Conservation (phyloP, 345 rosid genomes). For the Eucalyptus albens region DNA sequence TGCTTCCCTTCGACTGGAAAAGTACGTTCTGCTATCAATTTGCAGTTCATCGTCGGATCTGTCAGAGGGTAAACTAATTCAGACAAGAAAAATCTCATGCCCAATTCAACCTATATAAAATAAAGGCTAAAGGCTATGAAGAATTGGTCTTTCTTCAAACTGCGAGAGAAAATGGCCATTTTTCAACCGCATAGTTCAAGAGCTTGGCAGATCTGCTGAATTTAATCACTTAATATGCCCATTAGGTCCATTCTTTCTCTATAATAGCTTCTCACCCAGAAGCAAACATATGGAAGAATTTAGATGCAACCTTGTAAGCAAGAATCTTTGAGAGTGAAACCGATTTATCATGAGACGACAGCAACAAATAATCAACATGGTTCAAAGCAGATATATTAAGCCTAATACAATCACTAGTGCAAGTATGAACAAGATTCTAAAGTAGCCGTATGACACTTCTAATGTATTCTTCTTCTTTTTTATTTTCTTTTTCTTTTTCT, state of each 20-base stretch:
- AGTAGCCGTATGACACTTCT: background rate
- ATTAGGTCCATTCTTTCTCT: background rate
- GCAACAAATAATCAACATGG: background rate
- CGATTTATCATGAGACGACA: background rate
- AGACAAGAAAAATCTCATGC: background rate
- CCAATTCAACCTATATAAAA: background rate
- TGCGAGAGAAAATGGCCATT: background rate
- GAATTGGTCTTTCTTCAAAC: background rate
- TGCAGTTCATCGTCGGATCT: conserved; percentile 39
- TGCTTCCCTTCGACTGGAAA: conserved; percentile 13
- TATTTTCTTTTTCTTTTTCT: background rate
- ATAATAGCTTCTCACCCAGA: background rate
- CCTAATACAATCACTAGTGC: background rate
- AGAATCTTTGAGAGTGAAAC: background rate
- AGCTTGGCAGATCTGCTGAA: background rate
- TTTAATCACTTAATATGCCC: background rate
- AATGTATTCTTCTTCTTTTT: background rate
- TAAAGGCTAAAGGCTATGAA: background rate
- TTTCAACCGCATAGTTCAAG: background rate
- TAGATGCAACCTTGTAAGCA: background rate
- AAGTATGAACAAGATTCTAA: background rate
- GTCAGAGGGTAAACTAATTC: background rate
- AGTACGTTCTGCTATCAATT: conserved; percentile 18
- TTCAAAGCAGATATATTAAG: background rate
- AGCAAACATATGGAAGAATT: background rate